Base-by-base conservation (phyloP, 345 rosid species). In the Lepidium sativum region DNA sequence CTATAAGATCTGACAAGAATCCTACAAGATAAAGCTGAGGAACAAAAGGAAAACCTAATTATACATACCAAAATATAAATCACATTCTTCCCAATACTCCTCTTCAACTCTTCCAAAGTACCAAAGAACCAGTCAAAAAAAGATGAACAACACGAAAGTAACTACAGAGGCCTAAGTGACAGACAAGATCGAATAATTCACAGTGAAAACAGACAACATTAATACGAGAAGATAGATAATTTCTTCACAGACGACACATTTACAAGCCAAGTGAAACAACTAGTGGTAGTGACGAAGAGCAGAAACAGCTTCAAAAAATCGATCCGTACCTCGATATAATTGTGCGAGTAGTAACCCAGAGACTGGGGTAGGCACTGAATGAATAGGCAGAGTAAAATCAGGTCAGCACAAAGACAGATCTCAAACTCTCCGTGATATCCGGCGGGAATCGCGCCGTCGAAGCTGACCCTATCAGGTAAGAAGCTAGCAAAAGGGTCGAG, bases 361-460 rank as follows among this genome's bases (percentile, higher is more conserved):
- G 21, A 23, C n/a, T 16, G 34, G 8, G 63, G 63, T 42, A 71
- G 6, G 21, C 42, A 70, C 54, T 0, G 56, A 12, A 20, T 1
- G 63, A 12, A 20, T 1, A 27, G 12, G 5, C n/a, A 67, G 14
- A 17, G 61, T 29, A 1, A 23, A 37, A 55, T 12, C 38, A 71
- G 70, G 50, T 39, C n/a, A 70, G 42, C 0, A 55, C 2, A 44
- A 31, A 4, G 40, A 50, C 65, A 63, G 75, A 71, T 72, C 71
- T 37, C 60, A 41, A 49, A 47, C 13, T 70, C 5, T 56, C 64
- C 71, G 66, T 57, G 2, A 49, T 57, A 65, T 64, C 70, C 5
- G 71, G 66, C 76, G 53, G 23, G 60, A 72, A 65, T 65, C 54
- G 55, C 71, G 76, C 54, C 60, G 71, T 41, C 61, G 76, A 72